Base-by-base conservation (phyloP, 306 rosid species). In the Castanospermum australe region DNA sequence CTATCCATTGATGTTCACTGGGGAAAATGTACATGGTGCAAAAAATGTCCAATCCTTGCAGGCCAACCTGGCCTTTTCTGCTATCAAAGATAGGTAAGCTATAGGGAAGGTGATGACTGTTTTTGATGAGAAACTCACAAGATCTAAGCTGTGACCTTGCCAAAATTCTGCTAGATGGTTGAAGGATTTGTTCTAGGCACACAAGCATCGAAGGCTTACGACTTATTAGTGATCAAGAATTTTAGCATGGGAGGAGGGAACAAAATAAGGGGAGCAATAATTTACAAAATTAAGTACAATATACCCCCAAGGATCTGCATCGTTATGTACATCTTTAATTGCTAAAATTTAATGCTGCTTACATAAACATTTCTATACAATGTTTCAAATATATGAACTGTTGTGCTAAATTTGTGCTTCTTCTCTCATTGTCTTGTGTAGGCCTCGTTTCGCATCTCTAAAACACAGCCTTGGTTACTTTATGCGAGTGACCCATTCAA, bases 61-160 rank as follows among this genome's bases (percentile, higher is more conserved):
- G 99, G 98, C 94, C 84, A 81, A 79, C 87, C 92, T 85, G 0
- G 99, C 98, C 30, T 92, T 95, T 82, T 73, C 94, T 73, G 99
- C 96, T 48, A 88, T 95, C 77, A 84, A 55, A 78, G 94, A 95
- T 42, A 88, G 99, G 84, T 92, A 93, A 84, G 98, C 52, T 51
- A 89, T 93, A 41, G 97, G 99, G 60, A 95, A 95, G 89, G 96
- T 92, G 82, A 89, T 91, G 94, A 62, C 93, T 63, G 91, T 87
- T 59, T 85, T 90, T 47, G 90, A 95, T 39, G 96, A 75, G 33
- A 82, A 81, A 72, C 70, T 47, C 70, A 55, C 65, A 64, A 84
- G 83, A 83, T 89, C 98, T 47, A 94, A 86, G 88, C 89, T 92
- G 44, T 94, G 82, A 85, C 24, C 78, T 54, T 35, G 10, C 55